phyloP scores from a whole-genome alignment of 345 rosid species.

The Laguncularia racemosa region DNA sequence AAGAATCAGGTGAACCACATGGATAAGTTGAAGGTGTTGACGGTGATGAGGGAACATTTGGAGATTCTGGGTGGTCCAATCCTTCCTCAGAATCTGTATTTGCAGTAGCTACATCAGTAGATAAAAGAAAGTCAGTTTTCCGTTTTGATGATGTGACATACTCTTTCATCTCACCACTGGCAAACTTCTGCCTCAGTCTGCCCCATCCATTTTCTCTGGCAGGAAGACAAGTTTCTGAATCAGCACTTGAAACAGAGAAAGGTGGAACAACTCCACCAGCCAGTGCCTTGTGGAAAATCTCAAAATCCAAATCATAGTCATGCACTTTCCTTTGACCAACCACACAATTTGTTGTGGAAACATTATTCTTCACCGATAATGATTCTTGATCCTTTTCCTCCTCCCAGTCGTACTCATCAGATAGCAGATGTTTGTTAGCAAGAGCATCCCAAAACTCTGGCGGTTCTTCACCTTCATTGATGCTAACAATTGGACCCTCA shows the following conservation, averaged over 20 bases:
- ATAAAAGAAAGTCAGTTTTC: constrained; percentile 13
- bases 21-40: constrained; percentile 28
- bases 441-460: constrained; percentile 58
- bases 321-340: constrained; percentile 35
- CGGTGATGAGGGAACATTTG: constrained; percentile 13
- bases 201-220: constrained; percentile 63
- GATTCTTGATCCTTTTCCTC: constrained; percentile 16
- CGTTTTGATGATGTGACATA: constrained; percentile 35
- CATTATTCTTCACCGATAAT: constrained; percentile 13
- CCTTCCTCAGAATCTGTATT: constrained; percentile 3
- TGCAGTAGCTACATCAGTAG: constrained; percentile 2
- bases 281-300: constrained; percentile 52
- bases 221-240: constrained; percentile 56
- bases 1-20: constrained; percentile 43
- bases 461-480: constrained; percentile 56
- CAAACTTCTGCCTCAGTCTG: constrained; percentile 54
- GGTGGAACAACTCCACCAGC: constrained; percentile 67
- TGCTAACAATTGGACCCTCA: constrained; percentile 33
- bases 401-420: constrained; percentile 19
- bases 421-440: constrained; percentile 19
- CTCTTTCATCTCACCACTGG: constrained; percentile 43
- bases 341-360: constrained; percentile 4
- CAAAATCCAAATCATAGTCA: constrained; percentile 57
- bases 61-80: constrained; percentile 13
- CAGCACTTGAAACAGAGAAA: constrained; percentile 33